Conservation (phyloP, 176 grass and related monocot genomes). For the Secale cereale region DNA sequence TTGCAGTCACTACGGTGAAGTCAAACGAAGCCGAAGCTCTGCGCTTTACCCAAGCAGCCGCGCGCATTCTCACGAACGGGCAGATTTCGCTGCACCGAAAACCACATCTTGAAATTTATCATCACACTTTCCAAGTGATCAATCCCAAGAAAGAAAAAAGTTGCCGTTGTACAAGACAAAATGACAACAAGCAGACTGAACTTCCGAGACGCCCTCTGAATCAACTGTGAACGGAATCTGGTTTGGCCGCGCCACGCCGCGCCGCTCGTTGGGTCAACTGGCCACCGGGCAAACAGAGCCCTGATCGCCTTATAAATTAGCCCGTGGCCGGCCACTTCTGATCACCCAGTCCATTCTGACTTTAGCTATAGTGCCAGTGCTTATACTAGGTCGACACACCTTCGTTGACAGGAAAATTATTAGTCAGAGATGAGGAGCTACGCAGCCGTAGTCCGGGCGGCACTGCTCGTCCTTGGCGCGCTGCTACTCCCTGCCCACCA, state of each 20-base stretch:
- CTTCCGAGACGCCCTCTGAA: background rate
- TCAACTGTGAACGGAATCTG: conserved; percentile 41
- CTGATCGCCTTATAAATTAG: conserved; percentile 34
- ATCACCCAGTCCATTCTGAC: background rate
- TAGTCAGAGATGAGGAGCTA: background rate
- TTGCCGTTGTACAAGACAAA: background rate
- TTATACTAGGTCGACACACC: background rate
- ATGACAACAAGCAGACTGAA: background rate
- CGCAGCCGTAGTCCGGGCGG: background rate
- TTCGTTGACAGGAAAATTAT: background rate
- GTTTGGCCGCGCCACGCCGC: background rate
- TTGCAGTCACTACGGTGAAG: background rate
- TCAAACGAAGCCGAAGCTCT: conserved; percentile 29
- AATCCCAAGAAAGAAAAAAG: background rate
- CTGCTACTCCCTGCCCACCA: conserved; percentile 13
- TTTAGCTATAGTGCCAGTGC: background rate
- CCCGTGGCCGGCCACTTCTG: background rate
- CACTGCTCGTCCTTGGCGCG: background rate
- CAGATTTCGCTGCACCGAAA: conserved; percentile 7
- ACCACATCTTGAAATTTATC: background rate
- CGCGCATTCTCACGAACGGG: conserved; percentile 20
- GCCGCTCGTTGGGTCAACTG: conserved; percentile 18
- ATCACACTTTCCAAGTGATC: background rate
- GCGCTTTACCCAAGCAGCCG: background rate
- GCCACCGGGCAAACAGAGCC: background rate